phyloP scores from a whole-genome alignment of 345 rosid species.

The Microcos paniculata region DNA sequence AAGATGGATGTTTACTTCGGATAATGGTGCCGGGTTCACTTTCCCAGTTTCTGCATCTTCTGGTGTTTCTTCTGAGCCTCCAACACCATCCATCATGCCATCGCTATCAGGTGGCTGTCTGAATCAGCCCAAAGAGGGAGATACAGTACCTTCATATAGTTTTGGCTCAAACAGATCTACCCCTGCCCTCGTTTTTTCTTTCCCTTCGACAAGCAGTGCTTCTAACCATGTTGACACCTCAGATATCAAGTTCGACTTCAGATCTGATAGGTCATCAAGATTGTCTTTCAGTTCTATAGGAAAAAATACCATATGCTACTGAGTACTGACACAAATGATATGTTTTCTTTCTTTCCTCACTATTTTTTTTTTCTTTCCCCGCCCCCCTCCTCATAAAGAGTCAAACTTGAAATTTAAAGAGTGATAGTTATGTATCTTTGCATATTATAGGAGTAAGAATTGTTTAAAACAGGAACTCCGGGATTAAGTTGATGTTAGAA shows the following conservation, averaged over 20 bases:
- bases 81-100: slow-evolving; percentile 77
- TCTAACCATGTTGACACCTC: slow-evolving; percentile 36
- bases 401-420: background rate
- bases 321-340: slow-evolving; percentile 1
- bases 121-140: slow-evolving; percentile 38
- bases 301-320: slow-evolving; percentile 60
- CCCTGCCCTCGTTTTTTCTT: slow-evolving; percentile 53
- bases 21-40: slow-evolving; percentile 51
- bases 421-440: background rate
- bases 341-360: background rate
- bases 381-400: background rate
- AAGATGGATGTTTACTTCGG: slow-evolving; percentile 52
- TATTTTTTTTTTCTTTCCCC: background rate
- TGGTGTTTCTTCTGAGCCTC: slow-evolving; percentile 67
- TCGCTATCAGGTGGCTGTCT: slow-evolving; percentile 25
- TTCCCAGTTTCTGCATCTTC: slow-evolving; percentile 66
- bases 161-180: slow-evolving; percentile 49
- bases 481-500: background rate
- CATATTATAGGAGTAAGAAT: background rate
- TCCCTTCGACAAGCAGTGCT: slow-evolving; percentile 58
- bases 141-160: slow-evolving; percentile 50
- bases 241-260: slow-evolving; percentile 60
- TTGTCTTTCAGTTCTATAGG: slow-evolving; percentile 59
- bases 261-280: slow-evolving; percentile 55
- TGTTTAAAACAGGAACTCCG: background rate